These are phyloP conservation scores for Reticulascus tulasneorum DNA, from an alignment of 2,329 filamentous ascomycete species.

Conservation along the genomic window DNA sequence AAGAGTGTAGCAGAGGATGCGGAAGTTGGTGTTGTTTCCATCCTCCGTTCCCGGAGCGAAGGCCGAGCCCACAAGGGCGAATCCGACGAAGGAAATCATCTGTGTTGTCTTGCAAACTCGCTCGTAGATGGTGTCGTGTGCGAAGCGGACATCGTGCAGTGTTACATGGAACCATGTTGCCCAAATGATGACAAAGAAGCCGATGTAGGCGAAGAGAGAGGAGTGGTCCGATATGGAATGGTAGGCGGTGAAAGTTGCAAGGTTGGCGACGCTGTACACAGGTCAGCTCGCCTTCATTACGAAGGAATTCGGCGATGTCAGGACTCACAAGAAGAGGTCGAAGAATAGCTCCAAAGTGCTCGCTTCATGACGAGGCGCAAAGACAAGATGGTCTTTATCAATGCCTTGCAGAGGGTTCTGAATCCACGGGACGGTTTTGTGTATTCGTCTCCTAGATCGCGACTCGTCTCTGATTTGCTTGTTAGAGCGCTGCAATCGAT, in stretches of 20 bases:
- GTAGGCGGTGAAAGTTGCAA: constrained; percentile 52
- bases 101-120: constrained; percentile 49
- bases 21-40: constrained; percentile 39
- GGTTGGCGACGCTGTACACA: constrained; percentile 55
- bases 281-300: too few species aligned
- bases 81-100: constrained; percentile 52
- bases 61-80: constrained; percentile 46
- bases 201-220: constrained; percentile 37
- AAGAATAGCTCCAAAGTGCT: constrained; percentile 56
- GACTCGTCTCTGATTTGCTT: too few species aligned
- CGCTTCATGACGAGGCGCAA: constrained; percentile 39
- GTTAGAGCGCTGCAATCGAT: too few species aligned
- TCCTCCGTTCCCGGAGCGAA: constrained; percentile 34
- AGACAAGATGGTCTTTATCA: too few species aligned
- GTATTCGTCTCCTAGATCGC: too few species aligned
- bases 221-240: constrained; percentile 48
- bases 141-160: constrained; percentile 56
- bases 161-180: constrained; percentile 57
- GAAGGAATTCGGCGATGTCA: neutral
- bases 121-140: constrained; percentile 51
- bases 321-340: constrained; percentile 47
- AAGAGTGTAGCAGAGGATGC: constrained; percentile 33
- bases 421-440: too few species aligned
- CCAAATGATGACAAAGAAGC: constrained; percentile 54
- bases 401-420: too few species aligned